Conservation (phyloP, 176 grass and related monocot genomes). For the Oryza brachyantha region DNA sequence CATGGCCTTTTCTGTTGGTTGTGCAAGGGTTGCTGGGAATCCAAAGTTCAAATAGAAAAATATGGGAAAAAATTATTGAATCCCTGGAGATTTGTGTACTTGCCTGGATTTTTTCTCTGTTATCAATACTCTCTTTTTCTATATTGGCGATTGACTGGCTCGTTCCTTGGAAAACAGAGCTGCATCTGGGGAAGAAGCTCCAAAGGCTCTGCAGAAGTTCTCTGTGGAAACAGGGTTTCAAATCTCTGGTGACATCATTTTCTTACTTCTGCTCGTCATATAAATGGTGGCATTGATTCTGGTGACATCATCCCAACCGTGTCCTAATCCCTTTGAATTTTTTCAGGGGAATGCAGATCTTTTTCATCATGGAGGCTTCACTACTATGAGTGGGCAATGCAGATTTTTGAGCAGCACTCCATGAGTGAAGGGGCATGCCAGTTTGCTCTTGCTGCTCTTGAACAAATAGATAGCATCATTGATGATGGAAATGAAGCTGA, state of each 20-base stretch:
- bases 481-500: conserved; percentile 43
- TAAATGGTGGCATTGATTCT: no score
- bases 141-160: neutral
- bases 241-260: conserved; percentile 56
- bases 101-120: neutral
- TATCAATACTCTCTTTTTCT: conserved; percentile 23
- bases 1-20: neutral
- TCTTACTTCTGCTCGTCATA: conserved; percentile 15
- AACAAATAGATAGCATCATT: conserved; percentile 62
- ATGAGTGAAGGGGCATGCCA: conserved; percentile 77
- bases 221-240: conserved; percentile 77
- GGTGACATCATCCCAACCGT: conserved; percentile 18
- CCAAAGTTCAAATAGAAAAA: neutral
- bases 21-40: neutral
- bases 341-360: conserved; percentile 59
- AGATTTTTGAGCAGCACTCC: conserved; percentile 78
- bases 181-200: conserved; percentile 65
- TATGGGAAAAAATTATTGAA: neutral
- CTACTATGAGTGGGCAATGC: conserved; percentile 93
- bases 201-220: conserved; percentile 63
- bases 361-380: conserved; percentile 71
- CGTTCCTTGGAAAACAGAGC: conserved; percentile 58
- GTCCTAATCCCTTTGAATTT: conserved; percentile 14
- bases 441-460: conserved; percentile 96
- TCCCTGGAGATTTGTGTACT: neutral